These are phyloP conservation scores for Fusarium aywerte DNA, from an alignment of 2,329 filamentous ascomycete genomes.

Conservation along the genomic window DNA sequence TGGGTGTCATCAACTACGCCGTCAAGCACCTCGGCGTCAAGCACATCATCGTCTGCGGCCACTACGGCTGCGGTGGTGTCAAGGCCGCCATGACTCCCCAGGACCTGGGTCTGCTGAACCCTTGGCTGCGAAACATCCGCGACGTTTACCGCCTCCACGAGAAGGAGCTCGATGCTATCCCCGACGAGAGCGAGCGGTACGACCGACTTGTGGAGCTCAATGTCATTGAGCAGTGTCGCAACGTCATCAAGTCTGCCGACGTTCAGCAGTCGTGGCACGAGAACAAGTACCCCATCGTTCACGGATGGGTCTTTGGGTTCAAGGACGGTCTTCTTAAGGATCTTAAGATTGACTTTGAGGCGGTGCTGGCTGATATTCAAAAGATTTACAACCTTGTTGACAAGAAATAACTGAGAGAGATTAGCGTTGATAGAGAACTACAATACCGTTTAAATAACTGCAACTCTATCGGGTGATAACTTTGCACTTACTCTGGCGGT, in stretches of 20 bases:
- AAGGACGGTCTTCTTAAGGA: slow-evolving; percentile 74
- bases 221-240: slow-evolving; percentile 80
- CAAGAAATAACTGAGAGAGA: slow-evolving; percentile 32
- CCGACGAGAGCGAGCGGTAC: slow-evolving; percentile 69
- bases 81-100: slow-evolving; percentile 78
- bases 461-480: no score
- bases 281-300: slow-evolving; percentile 74
- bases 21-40: slow-evolving; percentile 83
- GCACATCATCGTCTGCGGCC: slow-evolving; percentile 82
- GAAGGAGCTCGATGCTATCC: slow-evolving; percentile 72
- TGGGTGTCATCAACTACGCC: slow-evolving; percentile 87
- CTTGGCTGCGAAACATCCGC: slow-evolving; percentile 78
- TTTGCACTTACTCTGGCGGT: neutral
- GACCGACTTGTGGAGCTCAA: slow-evolving; percentile 85
- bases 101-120: slow-evolving; percentile 76
- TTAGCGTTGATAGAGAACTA: slow-evolving; percentile 25
- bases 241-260: slow-evolving; percentile 80
- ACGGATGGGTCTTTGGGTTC: slow-evolving; percentile 80
- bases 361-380: slow-evolving; percentile 66
- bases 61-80: slow-evolving; percentile 82
- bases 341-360: slow-evolving; percentile 70
- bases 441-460: slow-evolving; percentile 3
- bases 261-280: slow-evolving; percentile 77
- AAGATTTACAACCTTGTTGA: slow-evolving; percentile 71
- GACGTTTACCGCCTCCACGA: slow-evolving; percentile 79